Percentiles rank a stretch among this genome's conserved stretches.
phyloP scores from a whole-genome alignment of 2,329 filamentous ascomycete species.

The Juglanconis juglandina region DNA sequence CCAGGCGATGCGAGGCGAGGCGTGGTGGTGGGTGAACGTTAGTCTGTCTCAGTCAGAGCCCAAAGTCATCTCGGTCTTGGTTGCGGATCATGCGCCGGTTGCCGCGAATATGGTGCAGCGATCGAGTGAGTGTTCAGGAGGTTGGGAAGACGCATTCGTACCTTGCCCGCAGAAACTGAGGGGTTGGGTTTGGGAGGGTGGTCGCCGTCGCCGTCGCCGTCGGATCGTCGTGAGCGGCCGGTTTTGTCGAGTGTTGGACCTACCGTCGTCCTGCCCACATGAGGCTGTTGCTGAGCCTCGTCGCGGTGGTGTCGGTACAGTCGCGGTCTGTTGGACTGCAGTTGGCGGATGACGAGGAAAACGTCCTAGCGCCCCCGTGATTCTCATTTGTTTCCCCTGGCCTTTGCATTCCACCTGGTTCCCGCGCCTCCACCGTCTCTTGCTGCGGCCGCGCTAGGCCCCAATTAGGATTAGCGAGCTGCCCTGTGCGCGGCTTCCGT shows the following conservation, averaged over 20 bases:
- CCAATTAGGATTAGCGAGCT: background rate
- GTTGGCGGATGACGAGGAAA: background rate
- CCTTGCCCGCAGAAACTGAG: background rate
- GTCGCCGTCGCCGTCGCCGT: constrained; percentile 12
- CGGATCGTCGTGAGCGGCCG: constrained; percentile 1
- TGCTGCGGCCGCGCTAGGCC: background rate
- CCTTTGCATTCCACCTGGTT: background rate
- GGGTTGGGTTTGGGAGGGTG: background rate
- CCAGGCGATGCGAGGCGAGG: background rate
- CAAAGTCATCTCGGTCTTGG: constrained; percentile 7
- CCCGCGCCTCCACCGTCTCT: background rate
- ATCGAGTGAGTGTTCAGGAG: background rate
- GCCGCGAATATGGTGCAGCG: background rate
- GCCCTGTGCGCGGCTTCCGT: background rate
- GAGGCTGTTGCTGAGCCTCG: constrained; percentile 13
- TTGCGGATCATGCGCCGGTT: constrained; percentile 14
- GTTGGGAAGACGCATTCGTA: background rate
- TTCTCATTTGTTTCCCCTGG: constrained; percentile 7
- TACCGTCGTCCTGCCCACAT: constrained; percentile 1
- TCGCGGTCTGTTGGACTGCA: background rate
- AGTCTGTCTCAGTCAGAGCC: constrained; percentile 18
- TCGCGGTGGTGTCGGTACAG: background rate
- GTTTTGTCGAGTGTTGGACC: background rate
- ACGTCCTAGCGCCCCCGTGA: background rate
- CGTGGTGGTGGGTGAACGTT: constrained; percentile 3